These are phyloP conservation scores for Hypoxylon fragiforme DNA, from an alignment of 495 filamentous ascomycete genomes.

Conservation along the genomic window DNA sequence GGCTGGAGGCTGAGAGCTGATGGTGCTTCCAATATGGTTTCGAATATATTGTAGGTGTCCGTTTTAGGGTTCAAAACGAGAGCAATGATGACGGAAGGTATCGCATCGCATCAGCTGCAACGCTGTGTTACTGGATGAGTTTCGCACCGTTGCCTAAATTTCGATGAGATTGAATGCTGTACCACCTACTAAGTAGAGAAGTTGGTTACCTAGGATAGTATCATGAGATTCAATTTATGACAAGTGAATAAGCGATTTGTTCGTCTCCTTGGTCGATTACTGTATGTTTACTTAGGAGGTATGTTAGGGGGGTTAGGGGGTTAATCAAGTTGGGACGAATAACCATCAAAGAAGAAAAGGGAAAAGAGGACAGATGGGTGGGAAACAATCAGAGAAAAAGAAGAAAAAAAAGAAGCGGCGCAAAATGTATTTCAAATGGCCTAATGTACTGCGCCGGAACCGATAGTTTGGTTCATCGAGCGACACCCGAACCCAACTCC, in stretches of 20 bases:
- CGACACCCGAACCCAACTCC: conserved; percentile 26
- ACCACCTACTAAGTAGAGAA: no score
- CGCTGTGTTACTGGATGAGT: no score
- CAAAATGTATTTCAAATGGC: conserved; percentile 3
- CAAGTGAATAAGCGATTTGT: background rate
- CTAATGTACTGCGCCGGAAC: conserved; percentile 22
- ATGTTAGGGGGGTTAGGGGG: no score
- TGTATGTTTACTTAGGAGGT: no score
- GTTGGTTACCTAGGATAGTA: conserved; percentile 1
- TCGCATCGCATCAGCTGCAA: background rate
- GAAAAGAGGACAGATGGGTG: no score
- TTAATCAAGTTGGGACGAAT: no score
- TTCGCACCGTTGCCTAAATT: no score
- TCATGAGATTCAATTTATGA: background rate
- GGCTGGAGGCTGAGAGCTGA: conserved; percentile 31
- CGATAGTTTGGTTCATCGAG: conserved; percentile 24
- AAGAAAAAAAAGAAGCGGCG: conserved; percentile 1
- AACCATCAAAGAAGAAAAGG: no score
- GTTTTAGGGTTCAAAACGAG: background rate
- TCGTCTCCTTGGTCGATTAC: no score
- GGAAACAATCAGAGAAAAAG: no score
- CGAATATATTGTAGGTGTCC: background rate
- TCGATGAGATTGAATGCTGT: no score
- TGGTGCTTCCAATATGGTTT: background rate
- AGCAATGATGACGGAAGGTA: background rate